Conservation (phyloP, 2,329 filamentous ascomycete species). For the Pyrenophora teres region DNA sequence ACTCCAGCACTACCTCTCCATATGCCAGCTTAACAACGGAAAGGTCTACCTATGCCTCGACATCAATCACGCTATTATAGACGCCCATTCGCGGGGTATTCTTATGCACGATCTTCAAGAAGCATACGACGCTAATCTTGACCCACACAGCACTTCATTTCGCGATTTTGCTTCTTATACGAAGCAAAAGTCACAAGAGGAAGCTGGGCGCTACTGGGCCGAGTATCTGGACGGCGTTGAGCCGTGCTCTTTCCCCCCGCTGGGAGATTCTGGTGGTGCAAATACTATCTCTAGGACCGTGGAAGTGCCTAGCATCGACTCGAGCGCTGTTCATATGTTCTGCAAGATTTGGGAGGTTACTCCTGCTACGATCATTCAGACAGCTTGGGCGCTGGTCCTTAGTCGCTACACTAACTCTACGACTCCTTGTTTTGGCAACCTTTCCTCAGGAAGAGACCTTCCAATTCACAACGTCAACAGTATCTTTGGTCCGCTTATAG, state of each 20-base stretch:
- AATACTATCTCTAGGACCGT: too few species aligned
- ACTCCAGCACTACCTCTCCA: too few species aligned
- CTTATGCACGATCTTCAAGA: neutral
- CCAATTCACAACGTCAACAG: too few species aligned
- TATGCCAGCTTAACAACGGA: neutral
- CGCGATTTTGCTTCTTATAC: too few species aligned
- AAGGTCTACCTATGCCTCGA: neutral
- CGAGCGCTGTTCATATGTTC: neutral
- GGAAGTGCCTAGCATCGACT: too few species aligned
- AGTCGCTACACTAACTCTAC: too few species aligned
- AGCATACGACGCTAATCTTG: neutral
- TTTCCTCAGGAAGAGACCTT: too few species aligned
- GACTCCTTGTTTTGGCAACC: too few species aligned
- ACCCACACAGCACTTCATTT: neutral
- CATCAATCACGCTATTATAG: neutral
- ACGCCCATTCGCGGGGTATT: neutral
- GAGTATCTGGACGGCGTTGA: neutral
- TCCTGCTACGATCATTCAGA: slow-evolving; percentile 11
- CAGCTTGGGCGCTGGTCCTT: slow-evolving; percentile 23
- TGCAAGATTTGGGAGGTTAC: neutral
- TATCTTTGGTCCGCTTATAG: too few species aligned
- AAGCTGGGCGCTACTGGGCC: too few species aligned
- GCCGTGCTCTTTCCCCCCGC: neutral
- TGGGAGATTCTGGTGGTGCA: too few species aligned
- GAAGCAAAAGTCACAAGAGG: too few species aligned